A percentile compares a stretch with the other conserved stretches of the same genome.
These are phyloP conservation scores for Magnolia sinica DNA, from an alignment of 164 flowering plant species.

Conservation along the genomic window DNA sequence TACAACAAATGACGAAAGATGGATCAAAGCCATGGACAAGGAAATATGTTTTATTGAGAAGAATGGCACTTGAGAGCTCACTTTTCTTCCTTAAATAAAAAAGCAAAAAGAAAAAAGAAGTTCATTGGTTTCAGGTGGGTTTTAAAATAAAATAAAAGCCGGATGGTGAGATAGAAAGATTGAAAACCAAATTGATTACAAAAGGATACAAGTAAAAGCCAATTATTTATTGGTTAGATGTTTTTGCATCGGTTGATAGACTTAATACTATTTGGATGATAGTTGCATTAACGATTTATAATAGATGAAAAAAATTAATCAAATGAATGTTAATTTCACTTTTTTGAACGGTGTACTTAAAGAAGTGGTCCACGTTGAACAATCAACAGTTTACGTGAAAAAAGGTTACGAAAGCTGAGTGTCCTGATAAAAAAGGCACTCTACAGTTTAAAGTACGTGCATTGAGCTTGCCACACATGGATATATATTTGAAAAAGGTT, in stretches of 20 bases:
- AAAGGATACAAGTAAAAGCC: background rate
- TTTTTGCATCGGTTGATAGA: background rate
- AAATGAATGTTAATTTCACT: background rate
- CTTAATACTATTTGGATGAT: background rate
- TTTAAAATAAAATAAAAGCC: background rate
- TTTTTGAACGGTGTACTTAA: background rate
- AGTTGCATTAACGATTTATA: background rate
- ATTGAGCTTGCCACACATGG: conserved; percentile 4
- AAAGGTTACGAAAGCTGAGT: conserved; percentile 12
- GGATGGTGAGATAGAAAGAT: background rate
- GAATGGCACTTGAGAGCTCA: background rate
- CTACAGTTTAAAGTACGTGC: conserved; percentile 6
- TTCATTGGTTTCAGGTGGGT: background rate
- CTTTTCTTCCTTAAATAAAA: background rate
- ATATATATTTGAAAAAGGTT: background rate
- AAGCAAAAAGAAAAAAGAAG: background rate
- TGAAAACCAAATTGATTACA: background rate
- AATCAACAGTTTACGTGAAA: background rate
- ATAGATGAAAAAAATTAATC: background rate
- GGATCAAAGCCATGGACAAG: background rate
- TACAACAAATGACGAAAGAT: background rate
- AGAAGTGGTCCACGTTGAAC: background rate
- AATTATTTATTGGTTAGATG: background rate
- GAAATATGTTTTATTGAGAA: background rate
- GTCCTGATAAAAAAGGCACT: background rate